Conservation (phyloP, 805 yeast genomes). For the Saccharomycopsis fermentans region DNA sequence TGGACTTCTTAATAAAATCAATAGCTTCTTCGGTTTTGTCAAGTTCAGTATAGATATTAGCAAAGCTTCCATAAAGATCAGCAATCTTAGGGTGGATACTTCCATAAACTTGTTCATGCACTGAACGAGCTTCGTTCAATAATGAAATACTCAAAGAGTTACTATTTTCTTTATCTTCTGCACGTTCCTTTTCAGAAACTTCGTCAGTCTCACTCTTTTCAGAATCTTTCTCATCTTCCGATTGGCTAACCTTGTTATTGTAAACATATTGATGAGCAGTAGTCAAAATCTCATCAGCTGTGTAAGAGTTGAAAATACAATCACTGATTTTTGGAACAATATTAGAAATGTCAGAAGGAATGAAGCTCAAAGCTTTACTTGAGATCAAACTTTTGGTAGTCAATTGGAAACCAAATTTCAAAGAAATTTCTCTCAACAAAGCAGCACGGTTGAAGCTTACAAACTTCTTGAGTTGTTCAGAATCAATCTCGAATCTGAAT, state of each 20-base stretch:
- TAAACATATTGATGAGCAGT: slow-evolving; percentile 41
- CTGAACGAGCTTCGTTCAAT: slow-evolving; percentile 56
- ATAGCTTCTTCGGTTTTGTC: slow-evolving; percentile 51
- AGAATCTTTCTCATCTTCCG: background rate
- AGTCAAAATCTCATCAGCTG: slow-evolving; percentile 68
- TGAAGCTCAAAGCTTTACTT: slow-evolving; percentile 29
- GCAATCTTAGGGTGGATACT: slow-evolving; percentile 71
- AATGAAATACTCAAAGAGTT: slow-evolving; percentile 50
- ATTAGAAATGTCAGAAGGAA: slow-evolving; percentile 52
- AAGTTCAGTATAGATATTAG: slow-evolving; percentile 55
- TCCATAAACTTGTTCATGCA: slow-evolving; percentile 81
- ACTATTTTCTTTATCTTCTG: slow-evolving; percentile 19
- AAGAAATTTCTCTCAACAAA: slow-evolving; percentile 60
- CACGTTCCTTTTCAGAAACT: slow-evolving; percentile 26
- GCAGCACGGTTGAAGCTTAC: slow-evolving; percentile 11
- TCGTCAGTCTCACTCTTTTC: background rate
- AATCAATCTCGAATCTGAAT: slow-evolving; percentile 46
- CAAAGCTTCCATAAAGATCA: slow-evolving; percentile 51
- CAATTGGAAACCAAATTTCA: slow-evolving; percentile 85
- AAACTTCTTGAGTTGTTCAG: slow-evolving; percentile 30
- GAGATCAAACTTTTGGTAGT: slow-evolving; percentile 28
- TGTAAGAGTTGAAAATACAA: slow-evolving; percentile 51
- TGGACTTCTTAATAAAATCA: slow-evolving; percentile 55
- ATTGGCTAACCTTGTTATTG: slow-evolving; percentile 21
- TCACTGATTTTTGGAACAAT: slow-evolving; percentile 72